phyloP scores from a whole-genome alignment of 164 flowering plant genomes.

The Tetracentron sinense region DNA sequence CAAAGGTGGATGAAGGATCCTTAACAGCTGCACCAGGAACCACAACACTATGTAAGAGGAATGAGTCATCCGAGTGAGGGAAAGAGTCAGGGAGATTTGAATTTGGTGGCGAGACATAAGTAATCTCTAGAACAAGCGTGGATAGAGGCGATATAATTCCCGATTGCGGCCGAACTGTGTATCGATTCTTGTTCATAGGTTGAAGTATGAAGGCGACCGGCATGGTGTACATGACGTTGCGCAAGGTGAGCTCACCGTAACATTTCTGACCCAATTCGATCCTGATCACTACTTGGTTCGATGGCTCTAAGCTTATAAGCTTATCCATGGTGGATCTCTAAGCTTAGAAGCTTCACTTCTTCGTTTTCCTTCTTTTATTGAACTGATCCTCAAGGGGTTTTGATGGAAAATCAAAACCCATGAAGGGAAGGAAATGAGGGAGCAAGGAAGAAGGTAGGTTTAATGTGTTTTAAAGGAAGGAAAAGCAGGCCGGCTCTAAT shows the following conservation, averaged over 20 bases:
- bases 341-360: too few species aligned
- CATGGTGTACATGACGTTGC: conserved; percentile 88
- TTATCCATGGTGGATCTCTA: too few species aligned
- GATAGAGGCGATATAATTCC: conserved; percentile 67
- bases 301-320: conserved; percentile 67
- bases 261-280: conserved; percentile 57
- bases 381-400: conserved; percentile 8
- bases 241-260: conserved; percentile 50
- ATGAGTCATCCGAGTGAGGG: conserved; percentile 51
- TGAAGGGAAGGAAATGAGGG: conserved; percentile 5
- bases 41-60: conserved; percentile 70
- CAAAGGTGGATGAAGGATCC: conserved; percentile 38
- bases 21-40: conserved; percentile 67
- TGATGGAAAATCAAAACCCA: conserved; percentile 10
- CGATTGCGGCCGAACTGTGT: conserved; percentile 50
- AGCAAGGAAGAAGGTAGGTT: conserved; percentile 6
- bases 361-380: neutral
- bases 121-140: conserved; percentile 48
- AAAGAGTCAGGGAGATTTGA: conserved; percentile 41
- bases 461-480: conserved; percentile 14
- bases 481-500: conserved; percentile 45
- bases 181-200: conserved; percentile 45
- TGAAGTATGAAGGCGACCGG: conserved; percentile 73
- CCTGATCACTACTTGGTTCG: conserved; percentile 50
- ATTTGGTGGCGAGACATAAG: conserved; percentile 36